Conservation (phyloP, 192 early-diverging fungal genomes). For the Funneliformis geosporum region DNA sequence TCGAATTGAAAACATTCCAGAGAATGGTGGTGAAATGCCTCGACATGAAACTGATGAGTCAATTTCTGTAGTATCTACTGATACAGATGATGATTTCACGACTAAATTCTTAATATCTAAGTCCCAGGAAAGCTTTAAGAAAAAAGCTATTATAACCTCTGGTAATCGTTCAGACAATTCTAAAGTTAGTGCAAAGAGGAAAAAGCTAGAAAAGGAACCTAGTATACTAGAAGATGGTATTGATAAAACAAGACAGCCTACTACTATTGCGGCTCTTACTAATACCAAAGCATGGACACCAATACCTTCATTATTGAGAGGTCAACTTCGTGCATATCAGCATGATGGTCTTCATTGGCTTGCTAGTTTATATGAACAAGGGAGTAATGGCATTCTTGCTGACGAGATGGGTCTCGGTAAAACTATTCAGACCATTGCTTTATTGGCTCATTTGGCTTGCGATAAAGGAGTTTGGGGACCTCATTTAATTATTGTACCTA, state of each 20-base stretch:
- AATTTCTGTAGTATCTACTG: too few relatives aligned
- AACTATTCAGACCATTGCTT: conserved; percentile 68
- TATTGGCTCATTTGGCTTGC: conserved; percentile 68
- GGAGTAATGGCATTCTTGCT: conserved; percentile 73
- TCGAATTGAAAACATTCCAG: conserved; percentile 16
- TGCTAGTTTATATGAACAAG: conserved; percentile 80
- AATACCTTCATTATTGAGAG: conserved; percentile 64
- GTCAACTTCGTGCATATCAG: conserved; percentile 84
- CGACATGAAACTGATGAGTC: too few relatives aligned
- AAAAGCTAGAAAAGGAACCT: background rate
- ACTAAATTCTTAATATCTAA: too few relatives aligned
- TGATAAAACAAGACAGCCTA: background rate
- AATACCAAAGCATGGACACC: conserved; percentile 51
- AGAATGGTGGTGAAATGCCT: too few relatives aligned
- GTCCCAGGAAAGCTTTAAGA: too few relatives aligned
- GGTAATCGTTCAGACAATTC: background rate
- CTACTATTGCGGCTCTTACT: conserved; percentile 41
- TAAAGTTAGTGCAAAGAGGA: conserved; percentile 18
- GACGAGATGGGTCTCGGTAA: conserved; percentile 72
- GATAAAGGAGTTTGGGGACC: conserved; percentile 62
- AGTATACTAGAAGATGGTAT: background rate
- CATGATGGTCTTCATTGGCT: conserved; percentile 91
- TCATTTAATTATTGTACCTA: conserved; percentile 77
- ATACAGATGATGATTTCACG: too few relatives aligned
- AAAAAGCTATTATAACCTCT: too few relatives aligned